A percentile compares a stretch with the other conserved stretches of the same genome.
These are phyloP conservation scores for Capillidium heterosporum DNA, from an alignment of 371 early-diverging fungal species.

Conservation along the genomic window DNA sequence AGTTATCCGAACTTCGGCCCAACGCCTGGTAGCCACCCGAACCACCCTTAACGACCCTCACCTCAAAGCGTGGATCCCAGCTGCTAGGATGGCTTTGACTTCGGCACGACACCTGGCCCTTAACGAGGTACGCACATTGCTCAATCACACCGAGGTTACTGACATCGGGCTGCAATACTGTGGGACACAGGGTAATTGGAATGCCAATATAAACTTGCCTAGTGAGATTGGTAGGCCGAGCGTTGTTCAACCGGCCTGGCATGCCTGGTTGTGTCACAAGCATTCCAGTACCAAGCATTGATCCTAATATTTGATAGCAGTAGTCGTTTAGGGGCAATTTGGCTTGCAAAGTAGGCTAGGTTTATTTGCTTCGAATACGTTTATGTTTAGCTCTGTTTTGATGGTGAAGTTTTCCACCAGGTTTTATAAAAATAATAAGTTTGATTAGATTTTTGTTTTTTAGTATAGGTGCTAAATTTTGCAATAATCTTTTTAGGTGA, in stretches of 20 bases:
- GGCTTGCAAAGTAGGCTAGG: too few relatives aligned
- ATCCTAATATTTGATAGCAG: too few relatives aligned
- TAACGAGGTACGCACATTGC: background rate
- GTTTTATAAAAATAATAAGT: too few relatives aligned
- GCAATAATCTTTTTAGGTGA: too few relatives aligned
- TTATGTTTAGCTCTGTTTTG: too few relatives aligned
- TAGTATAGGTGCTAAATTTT: too few relatives aligned
- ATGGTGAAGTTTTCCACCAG: too few relatives aligned
- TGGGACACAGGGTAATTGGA: too few relatives aligned
- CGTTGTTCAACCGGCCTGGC: background rate
- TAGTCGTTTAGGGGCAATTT: too few relatives aligned
- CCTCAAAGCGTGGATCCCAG: background rate
- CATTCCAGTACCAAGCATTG: too few relatives aligned
- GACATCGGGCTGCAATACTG: background rate
- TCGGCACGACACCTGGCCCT: slow-evolving; percentile 1
- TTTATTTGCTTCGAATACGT: too few relatives aligned
- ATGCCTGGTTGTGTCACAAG: slow-evolving; percentile 2
- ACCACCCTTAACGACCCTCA: background rate
- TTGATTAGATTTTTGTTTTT: too few relatives aligned
- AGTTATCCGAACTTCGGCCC: background rate
- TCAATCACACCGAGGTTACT: background rate
- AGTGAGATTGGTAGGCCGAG: background rate
- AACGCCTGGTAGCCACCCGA: background rate
- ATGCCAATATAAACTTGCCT: background rate
- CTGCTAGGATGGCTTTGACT: background rate